phyloP scores from a whole-genome alignment of 495 filamentous ascomycete species.

The Penicillium odoratum region DNA sequence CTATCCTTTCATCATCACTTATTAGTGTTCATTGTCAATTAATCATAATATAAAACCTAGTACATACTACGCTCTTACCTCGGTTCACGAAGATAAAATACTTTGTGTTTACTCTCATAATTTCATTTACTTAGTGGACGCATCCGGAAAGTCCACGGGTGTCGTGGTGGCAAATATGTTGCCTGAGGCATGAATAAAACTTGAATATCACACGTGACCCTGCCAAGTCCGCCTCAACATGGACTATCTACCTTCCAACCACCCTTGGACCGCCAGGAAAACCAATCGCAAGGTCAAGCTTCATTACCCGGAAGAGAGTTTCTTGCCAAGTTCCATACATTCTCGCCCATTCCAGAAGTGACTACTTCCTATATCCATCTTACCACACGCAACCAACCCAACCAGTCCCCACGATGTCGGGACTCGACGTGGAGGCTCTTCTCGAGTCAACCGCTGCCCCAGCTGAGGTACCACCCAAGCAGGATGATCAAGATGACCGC shows the following conservation, averaged over 20 bases:
- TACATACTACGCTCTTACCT: not conserved
- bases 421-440: slow-evolving; percentile 89
- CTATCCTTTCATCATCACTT: slow-evolving; percentile 20
- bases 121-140: not conserved
- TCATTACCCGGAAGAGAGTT: not conserved
- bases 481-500: slow-evolving; percentile 59
- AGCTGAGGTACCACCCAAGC: slow-evolving; percentile 51
- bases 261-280: slow-evolving; percentile 18
- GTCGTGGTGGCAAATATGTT: not conserved
- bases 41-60: slow-evolving; percentile 38
- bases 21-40: slow-evolving; percentile 34
- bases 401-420: slow-evolving; percentile 65
- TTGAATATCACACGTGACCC: slow-evolving; percentile 6
- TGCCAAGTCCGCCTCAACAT: not conserved
- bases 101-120: not conserved
- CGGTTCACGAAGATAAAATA: not conserved
- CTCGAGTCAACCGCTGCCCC: slow-evolving; percentile 82
- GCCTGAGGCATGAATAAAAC: slow-evolving; percentile 8
- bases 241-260: slow-evolving; percentile 16
- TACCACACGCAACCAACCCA: slow-evolving; percentile 19
- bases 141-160: not conserved
- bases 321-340: not conserved
- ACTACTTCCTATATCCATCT: slow-evolving; percentile 29
- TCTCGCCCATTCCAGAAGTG: slow-evolving; percentile 40
- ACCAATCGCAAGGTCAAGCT: not conserved